Evolutionary conservation across 1,139 yeast genomes (phyloP).

Genomic region (Yamadazyma aaseri): DNA sequence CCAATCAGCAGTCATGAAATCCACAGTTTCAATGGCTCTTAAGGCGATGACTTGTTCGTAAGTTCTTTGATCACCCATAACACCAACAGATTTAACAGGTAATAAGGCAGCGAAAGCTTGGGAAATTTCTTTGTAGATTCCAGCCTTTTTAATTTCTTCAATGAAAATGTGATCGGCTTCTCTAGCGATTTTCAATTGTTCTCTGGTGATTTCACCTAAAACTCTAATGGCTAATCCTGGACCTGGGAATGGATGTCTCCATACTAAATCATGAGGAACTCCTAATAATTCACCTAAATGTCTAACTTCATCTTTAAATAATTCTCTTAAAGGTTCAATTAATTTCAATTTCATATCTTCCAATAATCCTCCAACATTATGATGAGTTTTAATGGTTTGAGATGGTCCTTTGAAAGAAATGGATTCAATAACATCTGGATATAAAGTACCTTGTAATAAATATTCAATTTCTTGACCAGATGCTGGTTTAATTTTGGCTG

Average conservation of each 20-base stretch:
- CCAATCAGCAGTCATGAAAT: conserved; percentile 99
- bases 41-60: conserved; percentile 98
- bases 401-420: conserved; percentile 99
- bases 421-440: conserved; percentile 98
- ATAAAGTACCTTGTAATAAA: conserved; percentile 93
- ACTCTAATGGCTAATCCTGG: conserved; percentile 99
- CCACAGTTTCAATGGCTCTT: conserved; percentile 96
- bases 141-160: conserved; percentile 91
- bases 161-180: conserved; percentile 95
- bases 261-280: conserved; percentile 93
- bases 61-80: conserved; percentile 99
- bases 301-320: conserved; percentile 98
- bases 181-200: conserved; percentile 93
- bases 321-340: conserved; percentile 97
- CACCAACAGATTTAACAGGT: conserved; percentile 99
- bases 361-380: conserved; percentile 96
- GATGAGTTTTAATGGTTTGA: conserved; percentile 98
- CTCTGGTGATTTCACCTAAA: conserved; percentile 91
- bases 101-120: conserved; percentile 97
- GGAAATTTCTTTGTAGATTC: conserved; percentile 86
- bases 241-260: conserved; percentile 99
- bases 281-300: conserved; percentile 92
- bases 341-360: conserved; percentile 98
- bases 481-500: conserved; percentile 86
- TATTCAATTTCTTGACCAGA: conserved; percentile 90